Conservation (phyloP, 306 rosid genomes). For the Begonia peltatifolia region DNA sequence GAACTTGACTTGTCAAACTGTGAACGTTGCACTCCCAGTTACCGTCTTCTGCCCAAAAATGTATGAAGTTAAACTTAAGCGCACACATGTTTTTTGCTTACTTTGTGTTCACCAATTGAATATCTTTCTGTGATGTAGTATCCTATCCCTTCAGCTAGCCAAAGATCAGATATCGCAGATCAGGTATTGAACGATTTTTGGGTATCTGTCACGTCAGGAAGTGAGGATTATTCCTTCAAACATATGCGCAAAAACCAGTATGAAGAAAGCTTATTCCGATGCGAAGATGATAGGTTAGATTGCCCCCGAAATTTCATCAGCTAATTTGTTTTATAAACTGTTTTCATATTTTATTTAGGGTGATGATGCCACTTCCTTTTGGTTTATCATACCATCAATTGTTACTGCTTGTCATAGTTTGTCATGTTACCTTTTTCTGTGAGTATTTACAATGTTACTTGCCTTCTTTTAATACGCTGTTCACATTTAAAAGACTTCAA, state of each 20-base stretch:
- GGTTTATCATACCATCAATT: conserved; percentile 1
- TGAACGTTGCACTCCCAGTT: conserved; percentile 94
- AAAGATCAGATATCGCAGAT: conserved; percentile 71
- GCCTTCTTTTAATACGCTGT: neutral
- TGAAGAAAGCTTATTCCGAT: conserved; percentile 96
- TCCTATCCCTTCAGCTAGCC: conserved; percentile 86
- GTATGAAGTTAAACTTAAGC: conserved; percentile 22
- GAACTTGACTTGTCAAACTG: conserved; percentile 98
- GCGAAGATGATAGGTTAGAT: conserved; percentile 95
- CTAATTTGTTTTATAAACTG: neutral
- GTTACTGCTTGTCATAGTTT: neutral
- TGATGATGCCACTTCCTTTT: neutral
- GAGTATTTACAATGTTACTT: neutral
- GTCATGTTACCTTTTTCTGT: neutral
- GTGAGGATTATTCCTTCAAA: conserved; percentile 97
- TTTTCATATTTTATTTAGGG: no score
- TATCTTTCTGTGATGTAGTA: conserved; percentile 30
- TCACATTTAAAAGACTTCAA: neutral
- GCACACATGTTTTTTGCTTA: conserved; percentile 2
- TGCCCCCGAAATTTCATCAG: conserved; percentile 11
- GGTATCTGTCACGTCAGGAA: conserved; percentile 99
- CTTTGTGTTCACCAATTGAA: conserved; percentile 1
- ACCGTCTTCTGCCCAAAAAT: conserved; percentile 84
- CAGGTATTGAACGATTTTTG: conserved; percentile 81
- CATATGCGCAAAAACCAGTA: conserved; percentile 99